Evolutionary conservation across 1,284 basidiomycete genomes (phyloP), one percentile per base, ranked within the genome.

Genomic region (Boletellus deceptivus): DNA sequence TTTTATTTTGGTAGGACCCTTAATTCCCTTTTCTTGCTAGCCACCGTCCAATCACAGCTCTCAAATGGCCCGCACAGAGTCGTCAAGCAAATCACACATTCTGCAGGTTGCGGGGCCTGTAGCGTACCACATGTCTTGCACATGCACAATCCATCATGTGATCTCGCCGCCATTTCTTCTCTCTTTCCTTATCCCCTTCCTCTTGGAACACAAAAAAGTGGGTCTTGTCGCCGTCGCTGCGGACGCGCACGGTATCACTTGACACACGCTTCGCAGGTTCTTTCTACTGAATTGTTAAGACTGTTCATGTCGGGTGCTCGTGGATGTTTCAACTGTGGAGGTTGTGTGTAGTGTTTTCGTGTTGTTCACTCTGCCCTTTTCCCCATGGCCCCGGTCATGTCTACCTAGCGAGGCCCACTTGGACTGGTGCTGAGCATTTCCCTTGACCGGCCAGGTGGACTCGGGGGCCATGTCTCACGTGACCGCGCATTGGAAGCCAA

Each of bases 251-350:
- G 4, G 34, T 14, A n/a, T 16, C 13, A 35, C 33, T 16, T 33
- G 14, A 33, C 31, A 33, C 34, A 10, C 10, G 0, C 3, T 51
- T 49, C 58, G 37, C 59, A 62, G 58, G 47, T 51, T 52, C 29
- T 47, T 33, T 57, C 56, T 46, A 46, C 34, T 57, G 45, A 60
- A 54, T 62, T n/a, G n/a, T n/a, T n/a, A 63, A 59, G 64, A 75
- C 41, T 36, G 7, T 42, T 64, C 61, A 89, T 89, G 86, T 79
- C 86, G 62, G 79, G 82, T 55, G 80, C 77, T 54, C 78, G 89
- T 68, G 86, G 85, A 70, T 91, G 88, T 70, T 91, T 86, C 65
- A 91, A 89, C 71, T 91, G 89, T 75, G 89, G 88, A 72, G 84
- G 82, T 72, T 82, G 86, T 87, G 78, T 82, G 87, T 89, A 71